phyloP scores from a whole-genome alignment of 371 early-diverging fungal species.

The Saksenaea oblongispora region DNA sequence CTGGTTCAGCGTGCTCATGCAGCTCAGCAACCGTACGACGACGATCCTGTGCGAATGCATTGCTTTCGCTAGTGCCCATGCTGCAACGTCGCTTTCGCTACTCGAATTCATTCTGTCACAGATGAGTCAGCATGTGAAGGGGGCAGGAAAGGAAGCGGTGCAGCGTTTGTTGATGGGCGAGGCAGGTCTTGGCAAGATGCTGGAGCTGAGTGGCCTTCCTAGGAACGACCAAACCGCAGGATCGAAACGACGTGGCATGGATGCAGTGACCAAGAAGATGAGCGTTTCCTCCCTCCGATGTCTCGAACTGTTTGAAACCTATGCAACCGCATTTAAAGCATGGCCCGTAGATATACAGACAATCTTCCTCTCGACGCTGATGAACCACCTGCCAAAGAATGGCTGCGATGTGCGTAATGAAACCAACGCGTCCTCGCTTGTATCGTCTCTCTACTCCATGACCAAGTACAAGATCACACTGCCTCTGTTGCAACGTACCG shows the following conservation, averaged over 20 bases:
- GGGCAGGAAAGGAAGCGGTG: constrained; percentile 1
- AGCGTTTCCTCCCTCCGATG: constrained; percentile 47
- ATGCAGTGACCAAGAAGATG: constrained; percentile 49
- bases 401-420: constrained; percentile 13
- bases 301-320: constrained; percentile 38
- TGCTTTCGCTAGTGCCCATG: constrained; percentile 51
- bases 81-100: constrained; percentile 54
- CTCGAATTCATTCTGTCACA: constrained; percentile 55
- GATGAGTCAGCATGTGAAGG: constrained; percentile 11
- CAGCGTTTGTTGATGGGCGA: constrained; percentile 31
- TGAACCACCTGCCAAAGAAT: constrained; percentile 22
- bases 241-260: constrained; percentile 54
- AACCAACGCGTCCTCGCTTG: constrained; percentile 10
- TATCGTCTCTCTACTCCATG: constrained; percentile 18
- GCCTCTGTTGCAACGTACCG: constrained; percentile 10
- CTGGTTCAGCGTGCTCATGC: constrained; percentile 51
- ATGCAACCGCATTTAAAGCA: constrained; percentile 20
- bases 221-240: not conserved
- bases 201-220: constrained; percentile 47
- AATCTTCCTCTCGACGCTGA: constrained; percentile 21
- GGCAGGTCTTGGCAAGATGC: constrained; percentile 47
- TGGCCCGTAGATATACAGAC: constrained; percentile 10
- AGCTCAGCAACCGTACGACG: constrained; percentile 30
- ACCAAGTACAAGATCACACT: constrained; percentile 20
- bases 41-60: constrained; percentile 27